Conservation (phyloP, 1,139 yeast species). For the Blastobotrys niveus region DNA sequence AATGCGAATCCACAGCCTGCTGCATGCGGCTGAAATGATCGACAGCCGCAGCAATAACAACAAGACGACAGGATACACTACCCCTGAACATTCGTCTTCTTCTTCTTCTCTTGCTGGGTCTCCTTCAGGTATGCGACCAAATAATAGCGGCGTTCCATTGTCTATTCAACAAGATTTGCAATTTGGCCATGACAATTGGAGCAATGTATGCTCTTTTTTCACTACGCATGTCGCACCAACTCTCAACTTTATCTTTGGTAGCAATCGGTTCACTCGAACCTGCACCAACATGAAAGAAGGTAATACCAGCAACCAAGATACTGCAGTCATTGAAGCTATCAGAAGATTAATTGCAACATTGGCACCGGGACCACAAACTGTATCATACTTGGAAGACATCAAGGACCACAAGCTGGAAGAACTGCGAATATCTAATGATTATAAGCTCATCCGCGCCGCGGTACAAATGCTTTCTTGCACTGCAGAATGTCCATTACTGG, state of each 20-base stretch:
- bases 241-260: conserved; percentile 27
- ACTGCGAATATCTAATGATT: conserved; percentile 33
- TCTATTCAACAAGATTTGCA: conserved; percentile 8
- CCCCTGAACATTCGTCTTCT: too few species aligned
- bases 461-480: conserved; percentile 27
- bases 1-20: conserved; percentile 28
- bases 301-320: conserved; percentile 21
- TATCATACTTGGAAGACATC: conserved; percentile 28
- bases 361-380: conserved; percentile 19
- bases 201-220: conserved; percentile 23
- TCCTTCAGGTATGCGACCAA: too few species aligned
- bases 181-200: conserved; percentile 22
- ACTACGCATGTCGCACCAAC: conserved; percentile 23
- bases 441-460: conserved; percentile 30
- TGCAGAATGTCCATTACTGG: conserved; percentile 20
- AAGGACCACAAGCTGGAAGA: conserved; percentile 32
- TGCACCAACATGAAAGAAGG: neutral
- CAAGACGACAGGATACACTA: too few species aligned
- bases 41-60: conserved; percentile 14
- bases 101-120: too few species aligned
- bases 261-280: conserved; percentile 19
- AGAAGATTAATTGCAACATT: conserved; percentile 26
- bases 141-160: conserved; percentile 1
- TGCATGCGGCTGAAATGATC: conserved; percentile 29
- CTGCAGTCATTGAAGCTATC: conserved; percentile 33